These are phyloP conservation scores for Lentinula boryana DNA, from an alignment of 768 basidiomycete genomes.

Conservation along the genomic window DNA sequence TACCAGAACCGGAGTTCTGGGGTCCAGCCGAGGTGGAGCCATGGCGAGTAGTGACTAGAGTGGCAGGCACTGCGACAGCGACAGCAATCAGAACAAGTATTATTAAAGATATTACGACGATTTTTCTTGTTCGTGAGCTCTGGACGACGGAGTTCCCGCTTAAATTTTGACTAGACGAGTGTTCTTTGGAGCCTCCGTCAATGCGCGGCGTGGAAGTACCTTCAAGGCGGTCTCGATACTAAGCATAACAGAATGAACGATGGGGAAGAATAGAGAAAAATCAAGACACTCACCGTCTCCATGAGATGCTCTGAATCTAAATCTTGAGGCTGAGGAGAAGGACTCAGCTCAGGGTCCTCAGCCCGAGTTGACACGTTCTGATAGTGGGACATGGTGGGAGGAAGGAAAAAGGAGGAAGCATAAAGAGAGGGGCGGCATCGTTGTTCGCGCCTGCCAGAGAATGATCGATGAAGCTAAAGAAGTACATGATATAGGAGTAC, in stretches of 20 bases:
- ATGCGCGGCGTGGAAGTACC: background rate
- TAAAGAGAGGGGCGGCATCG: background rate
- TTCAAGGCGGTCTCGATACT: background rate
- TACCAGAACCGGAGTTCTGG: constrained; percentile 11
- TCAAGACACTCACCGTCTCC: constrained; percentile 11
- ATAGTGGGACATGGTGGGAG: constrained; percentile 11
- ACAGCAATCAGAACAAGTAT: constrained; percentile 25
- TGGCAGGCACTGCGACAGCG: constrained; percentile 32
- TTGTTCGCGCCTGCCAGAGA: background rate
- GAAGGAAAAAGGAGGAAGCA: background rate
- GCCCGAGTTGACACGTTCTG: constrained; percentile 9
- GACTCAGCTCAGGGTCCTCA: constrained; percentile 8
- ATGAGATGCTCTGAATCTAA: constrained; percentile 12
- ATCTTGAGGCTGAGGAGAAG: constrained; percentile 7
- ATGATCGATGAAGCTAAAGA: background rate
- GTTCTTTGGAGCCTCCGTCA: background rate
- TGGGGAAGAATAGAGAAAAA: background rate
- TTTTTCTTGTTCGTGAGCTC: constrained; percentile 13
- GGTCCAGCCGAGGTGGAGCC: constrained; percentile 6
- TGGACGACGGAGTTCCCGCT: background rate
- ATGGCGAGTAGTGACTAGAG: constrained; percentile 17
- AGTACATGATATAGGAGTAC: too few species aligned
- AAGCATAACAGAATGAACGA: background rate
- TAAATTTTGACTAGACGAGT: background rate
- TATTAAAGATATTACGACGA: constrained; percentile 18